A percentile compares a stretch with the other conserved stretches of the same genome.
Conservation (phyloP, 108 stramenopile species). For the Mayamaea pseudoterrestris region DNA sequence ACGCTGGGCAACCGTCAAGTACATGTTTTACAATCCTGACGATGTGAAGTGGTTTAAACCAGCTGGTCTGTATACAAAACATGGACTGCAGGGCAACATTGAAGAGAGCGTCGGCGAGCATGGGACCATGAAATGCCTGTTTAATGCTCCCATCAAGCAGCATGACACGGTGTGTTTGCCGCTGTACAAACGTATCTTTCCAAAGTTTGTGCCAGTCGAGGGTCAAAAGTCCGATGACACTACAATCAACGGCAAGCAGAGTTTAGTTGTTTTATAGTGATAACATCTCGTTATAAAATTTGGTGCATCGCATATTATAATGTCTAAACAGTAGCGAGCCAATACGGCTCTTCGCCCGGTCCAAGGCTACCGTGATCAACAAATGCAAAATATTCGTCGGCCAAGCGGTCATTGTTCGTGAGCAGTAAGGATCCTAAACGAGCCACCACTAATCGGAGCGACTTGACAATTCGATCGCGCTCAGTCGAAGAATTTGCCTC, state of each 20-base stretch:
- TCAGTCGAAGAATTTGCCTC: conserved; percentile 26
- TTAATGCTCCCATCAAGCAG: conserved; percentile 94
- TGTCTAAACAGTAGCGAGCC: not conserved
- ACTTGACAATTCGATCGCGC: conserved; percentile 24
- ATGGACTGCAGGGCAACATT: conserved; percentile 94
- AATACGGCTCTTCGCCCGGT: not conserved
- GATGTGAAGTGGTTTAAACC: conserved; percentile 99
- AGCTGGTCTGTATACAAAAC: conserved; percentile 90
- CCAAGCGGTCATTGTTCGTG: conserved; percentile 4
- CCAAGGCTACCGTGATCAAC: not conserved
- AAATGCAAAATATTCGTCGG: conserved; percentile 33
- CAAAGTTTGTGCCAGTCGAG: conserved; percentile 65
- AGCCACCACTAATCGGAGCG: conserved; percentile 33
- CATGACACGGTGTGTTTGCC: conserved; percentile 96
- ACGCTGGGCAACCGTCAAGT: conserved; percentile 91
- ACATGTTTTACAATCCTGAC: conserved; percentile 98
- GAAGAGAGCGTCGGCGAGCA: conserved; percentile 94
- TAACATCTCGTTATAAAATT: not conserved
- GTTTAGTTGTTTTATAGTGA: not conserved
- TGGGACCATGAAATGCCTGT: conserved; percentile 97
- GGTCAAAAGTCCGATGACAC: not conserved
- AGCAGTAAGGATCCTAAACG: conserved; percentile 20
- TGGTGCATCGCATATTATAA: not conserved
- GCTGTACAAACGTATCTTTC: conserved; percentile 96
- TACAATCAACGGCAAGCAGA: not conserved